Percentiles rank a stretch among this genome's conserved stretches.
Conservation (phyloP, 495 filamentous ascomycete genomes). For the Penicillium diatomitis region DNA sequence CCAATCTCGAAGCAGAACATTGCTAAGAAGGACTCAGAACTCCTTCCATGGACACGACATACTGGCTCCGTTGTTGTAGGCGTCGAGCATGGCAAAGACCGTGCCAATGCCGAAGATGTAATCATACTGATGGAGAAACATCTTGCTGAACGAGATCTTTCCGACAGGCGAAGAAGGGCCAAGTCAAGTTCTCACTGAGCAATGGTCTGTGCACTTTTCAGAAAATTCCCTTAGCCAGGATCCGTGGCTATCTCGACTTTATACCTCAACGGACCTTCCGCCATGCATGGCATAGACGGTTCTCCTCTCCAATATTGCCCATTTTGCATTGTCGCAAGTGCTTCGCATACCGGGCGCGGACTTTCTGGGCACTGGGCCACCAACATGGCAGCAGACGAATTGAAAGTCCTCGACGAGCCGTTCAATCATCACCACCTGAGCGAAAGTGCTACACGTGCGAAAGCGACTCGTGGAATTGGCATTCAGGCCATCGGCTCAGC, state of each 20-base stretch:
- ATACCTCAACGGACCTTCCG: too few species aligned
- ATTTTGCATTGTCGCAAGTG: background rate
- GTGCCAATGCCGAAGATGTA: slow-evolving; percentile 71
- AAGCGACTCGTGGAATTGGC: slow-evolving; percentile 7
- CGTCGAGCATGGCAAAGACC: slow-evolving; percentile 66
- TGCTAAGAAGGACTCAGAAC: background rate
- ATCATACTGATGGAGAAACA: slow-evolving; percentile 49
- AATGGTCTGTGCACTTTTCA: background rate
- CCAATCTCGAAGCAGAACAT: background rate
- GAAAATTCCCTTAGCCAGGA: too few species aligned
- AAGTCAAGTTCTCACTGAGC: slow-evolving; percentile 1
- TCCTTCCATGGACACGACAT: slow-evolving; percentile 17
- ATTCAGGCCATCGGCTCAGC: slow-evolving; percentile 1
- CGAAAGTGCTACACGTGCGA: slow-evolving; percentile 8
- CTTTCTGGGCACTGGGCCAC: background rate
- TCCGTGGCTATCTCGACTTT: too few species aligned
- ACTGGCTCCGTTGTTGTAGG: slow-evolving; percentile 63
- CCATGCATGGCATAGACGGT: too few species aligned
- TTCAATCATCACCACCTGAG: background rate
- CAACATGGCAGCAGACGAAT: background rate
- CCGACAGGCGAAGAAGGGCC: background rate
- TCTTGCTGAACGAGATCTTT: slow-evolving; percentile 21
- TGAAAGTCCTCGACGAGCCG: background rate
- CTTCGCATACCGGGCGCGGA: background rate
- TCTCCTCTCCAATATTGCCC: background rate